phyloP scores from a whole-genome alignment of 805 yeast species.

The Saccharomycopsis amapae region DNA sequence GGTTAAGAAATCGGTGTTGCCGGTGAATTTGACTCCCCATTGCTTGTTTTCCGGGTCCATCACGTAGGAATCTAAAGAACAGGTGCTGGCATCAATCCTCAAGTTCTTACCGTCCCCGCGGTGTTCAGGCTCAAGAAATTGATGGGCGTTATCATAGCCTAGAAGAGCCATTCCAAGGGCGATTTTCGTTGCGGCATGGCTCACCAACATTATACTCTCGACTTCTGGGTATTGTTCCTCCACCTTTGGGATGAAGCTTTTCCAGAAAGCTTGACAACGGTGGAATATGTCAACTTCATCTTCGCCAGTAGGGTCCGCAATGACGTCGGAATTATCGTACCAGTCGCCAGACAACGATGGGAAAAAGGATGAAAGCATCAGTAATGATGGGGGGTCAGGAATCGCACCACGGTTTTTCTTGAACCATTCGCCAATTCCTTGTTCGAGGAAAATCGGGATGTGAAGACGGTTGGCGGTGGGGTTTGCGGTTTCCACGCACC shows the following conservation, averaged over 20 bases:
- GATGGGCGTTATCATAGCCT: constrained; percentile 44
- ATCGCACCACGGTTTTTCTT: constrained; percentile 51
- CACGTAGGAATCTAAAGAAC: constrained; percentile 70
- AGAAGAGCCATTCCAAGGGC: constrained; percentile 78
- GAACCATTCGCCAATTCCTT: constrained; percentile 92
- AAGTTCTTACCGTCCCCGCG: constrained; percentile 32
- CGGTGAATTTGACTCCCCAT: constrained; percentile 69
- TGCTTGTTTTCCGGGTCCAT: constrained; percentile 26
- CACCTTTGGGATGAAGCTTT: constrained; percentile 48
- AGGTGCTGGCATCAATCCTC: constrained; percentile 68
- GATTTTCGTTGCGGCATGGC: constrained; percentile 92
- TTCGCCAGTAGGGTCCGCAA: constrained; percentile 77
- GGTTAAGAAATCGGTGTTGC: constrained; percentile 61
- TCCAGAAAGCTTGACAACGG: constrained; percentile 53
- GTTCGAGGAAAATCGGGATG: constrained; percentile 58
- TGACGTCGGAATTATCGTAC: constrained; percentile 49
- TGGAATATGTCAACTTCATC: constrained; percentile 55
- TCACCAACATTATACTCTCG: constrained; percentile 58
- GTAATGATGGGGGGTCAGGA: constrained; percentile 59
- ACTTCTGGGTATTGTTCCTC: constrained; percentile 52
- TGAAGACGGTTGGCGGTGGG: constrained; percentile 60
- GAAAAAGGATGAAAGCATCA: constrained; percentile 47
- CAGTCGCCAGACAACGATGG: constrained; percentile 39
- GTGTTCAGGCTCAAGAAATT: constrained; percentile 35
- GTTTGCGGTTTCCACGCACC: constrained; percentile 77